Percentiles rank a stretch among this genome's conserved stretches.
Evolutionary conservation across 1,284 basidiomycete genomes (phyloP).

Genomic region (Apiotrichum akiyoshidainum): DNA sequence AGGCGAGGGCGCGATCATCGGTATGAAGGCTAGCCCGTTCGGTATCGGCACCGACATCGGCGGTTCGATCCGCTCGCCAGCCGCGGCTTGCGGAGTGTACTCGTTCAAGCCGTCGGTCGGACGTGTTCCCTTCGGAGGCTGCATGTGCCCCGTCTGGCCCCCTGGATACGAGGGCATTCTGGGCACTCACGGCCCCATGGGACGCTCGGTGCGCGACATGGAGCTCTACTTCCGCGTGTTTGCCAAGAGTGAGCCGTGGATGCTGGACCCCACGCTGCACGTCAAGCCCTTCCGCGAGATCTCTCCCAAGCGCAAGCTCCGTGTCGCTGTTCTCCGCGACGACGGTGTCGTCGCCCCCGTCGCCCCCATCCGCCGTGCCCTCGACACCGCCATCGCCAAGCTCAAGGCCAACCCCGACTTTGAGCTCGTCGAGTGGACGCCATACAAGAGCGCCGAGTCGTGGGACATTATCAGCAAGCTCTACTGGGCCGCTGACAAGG

Average conservation of each 20-base stretch:
- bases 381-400: slow-evolving; percentile 33
- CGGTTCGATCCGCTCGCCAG: slow-evolving; percentile 40
- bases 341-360: slow-evolving; percentile 29
- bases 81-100: slow-evolving; percentile 40
- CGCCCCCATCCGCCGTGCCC: slow-evolving; percentile 45
- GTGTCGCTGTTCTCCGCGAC: background rate
- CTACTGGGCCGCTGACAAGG: slow-evolving; percentile 46
- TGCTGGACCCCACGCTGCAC: slow-evolving; percentile 18
- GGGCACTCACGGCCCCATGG: slow-evolving; percentile 41
- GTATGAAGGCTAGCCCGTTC: slow-evolving; percentile 31
- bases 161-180: slow-evolving; percentile 37
- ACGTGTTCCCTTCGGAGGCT: slow-evolving; percentile 42
- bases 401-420: slow-evolving; percentile 28
- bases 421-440: slow-evolving; percentile 34
- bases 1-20: slow-evolving; percentile 52
- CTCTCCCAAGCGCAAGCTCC: slow-evolving; percentile 11
- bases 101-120: slow-evolving; percentile 42
- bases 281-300: background rate
- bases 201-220: slow-evolving; percentile 39
- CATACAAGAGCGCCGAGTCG: slow-evolving; percentile 21
- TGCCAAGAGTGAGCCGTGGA: slow-evolving; percentile 29
- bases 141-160: slow-evolving; percentile 16
- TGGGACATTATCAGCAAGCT: slow-evolving; percentile 35
- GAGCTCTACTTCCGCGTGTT: slow-evolving; percentile 41
- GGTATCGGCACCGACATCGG: slow-evolving; percentile 52